Percentiles rank a stretch among this genome's conserved stretches.
Evolutionary conservation across 1,284 basidiomycete species (phyloP).

Genomic region (Apiotrichum gracile): DNA sequence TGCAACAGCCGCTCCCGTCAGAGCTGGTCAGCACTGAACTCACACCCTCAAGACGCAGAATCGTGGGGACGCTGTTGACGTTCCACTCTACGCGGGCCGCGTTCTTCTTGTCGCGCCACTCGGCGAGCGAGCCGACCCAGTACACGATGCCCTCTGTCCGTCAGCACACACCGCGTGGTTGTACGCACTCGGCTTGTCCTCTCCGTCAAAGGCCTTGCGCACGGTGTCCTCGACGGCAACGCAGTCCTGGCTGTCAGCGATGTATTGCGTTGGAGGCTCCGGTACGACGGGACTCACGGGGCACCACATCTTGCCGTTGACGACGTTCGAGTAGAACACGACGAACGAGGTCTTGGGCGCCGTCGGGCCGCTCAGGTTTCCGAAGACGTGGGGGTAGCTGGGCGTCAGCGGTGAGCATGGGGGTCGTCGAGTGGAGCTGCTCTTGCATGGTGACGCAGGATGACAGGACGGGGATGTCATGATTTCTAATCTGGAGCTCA

Average conservation of each 20-base stretch:
- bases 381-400: slow-evolving; percentile 41
- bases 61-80: slow-evolving; percentile 63
- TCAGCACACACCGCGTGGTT: background rate
- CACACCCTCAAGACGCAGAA: slow-evolving; percentile 63
- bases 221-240: slow-evolving; percentile 59
- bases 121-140: slow-evolving; percentile 63
- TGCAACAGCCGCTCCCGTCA: background rate
- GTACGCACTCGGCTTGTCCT: slow-evolving; percentile 52
- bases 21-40: slow-evolving; percentile 35
- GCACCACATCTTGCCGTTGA: slow-evolving; percentile 49
- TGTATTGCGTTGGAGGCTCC: background rate
- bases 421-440: background rate
- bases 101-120: slow-evolving; percentile 66
- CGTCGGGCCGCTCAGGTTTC: slow-evolving; percentile 36
- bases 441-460: background rate
- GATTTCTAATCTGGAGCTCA: background rate
- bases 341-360: slow-evolving; percentile 38
- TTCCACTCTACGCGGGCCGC: slow-evolving; percentile 62
- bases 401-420: background rate
- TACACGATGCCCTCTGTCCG: slow-evolving; percentile 55
- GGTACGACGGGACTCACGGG: slow-evolving; percentile 33
- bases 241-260: slow-evolving; percentile 59
- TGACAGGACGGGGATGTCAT: too few species aligned
- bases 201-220: slow-evolving; percentile 54
- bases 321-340: slow-evolving; percentile 47